Evolutionary conservation across 1,139 yeast species (phyloP), one percentile per base, ranked within the genome.

Genomic region (Suhomyces atakaporum): DNA sequence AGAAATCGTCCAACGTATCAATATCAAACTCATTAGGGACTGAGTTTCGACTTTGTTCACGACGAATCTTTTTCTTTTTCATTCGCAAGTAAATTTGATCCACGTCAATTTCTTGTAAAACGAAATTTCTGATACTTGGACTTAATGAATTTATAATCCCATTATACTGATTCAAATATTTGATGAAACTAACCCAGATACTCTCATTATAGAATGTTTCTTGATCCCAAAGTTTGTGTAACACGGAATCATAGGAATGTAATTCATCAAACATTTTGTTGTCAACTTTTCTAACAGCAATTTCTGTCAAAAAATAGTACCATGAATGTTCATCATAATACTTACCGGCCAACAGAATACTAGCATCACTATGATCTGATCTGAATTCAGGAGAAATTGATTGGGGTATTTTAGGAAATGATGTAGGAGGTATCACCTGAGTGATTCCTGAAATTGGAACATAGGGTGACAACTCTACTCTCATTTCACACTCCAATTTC

Each of bases 271-370:
- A 60, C 53, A 73, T 54, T 26, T 58, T 59, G 49, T 73, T 73
- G 43, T 73, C 77, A 6, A 73, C 60, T 45, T 70, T 73, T 23
- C 79, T 51, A 7, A 71, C 63, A 0, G 75, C 75, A n/a, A 73
- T 60, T 45, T 73, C 79, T 0, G 78, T 73, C 29, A 73, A 52
- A 43, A 64, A 73, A 43, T 55, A 73, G 50, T 70, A 69, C 78
- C 78, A 73, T 14, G 73, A 60, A 35, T 66, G 60, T 38, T 66
- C 68, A 37, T 58, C 70, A 45, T 59, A 69, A 40, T 46, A 70
- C 37, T 45, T 59, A 21, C 53, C 46, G 1, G 72, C 67, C 18
- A 64, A 43, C 35, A 43, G 47, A 1, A 63, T 29, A 33, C 65
- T 56, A 13, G 57, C 58, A n/a, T 50, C 53, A 34, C 63, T 62